Conservation (phyloP, 768 basidiomycete species). For the Lactarius indigo region DNA sequence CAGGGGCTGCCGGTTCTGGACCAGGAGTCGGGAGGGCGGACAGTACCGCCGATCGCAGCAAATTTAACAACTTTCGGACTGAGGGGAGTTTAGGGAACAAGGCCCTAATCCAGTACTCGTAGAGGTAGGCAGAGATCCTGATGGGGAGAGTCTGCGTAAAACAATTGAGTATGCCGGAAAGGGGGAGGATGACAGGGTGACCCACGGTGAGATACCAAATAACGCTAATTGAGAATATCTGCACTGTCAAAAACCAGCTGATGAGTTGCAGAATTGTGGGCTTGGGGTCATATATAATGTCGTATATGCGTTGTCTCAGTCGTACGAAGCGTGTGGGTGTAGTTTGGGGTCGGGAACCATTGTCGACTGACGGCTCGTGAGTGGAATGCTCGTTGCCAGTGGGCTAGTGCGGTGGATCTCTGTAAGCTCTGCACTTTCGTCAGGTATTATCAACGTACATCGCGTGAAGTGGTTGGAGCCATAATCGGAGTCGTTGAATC, state of each 20-base stretch:
- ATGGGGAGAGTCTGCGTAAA: conserved; percentile 8
- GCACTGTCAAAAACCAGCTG: conserved; percentile 6
- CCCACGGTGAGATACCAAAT: conserved; percentile 6
- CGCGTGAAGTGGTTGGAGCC: background rate
- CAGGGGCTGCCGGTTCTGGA: background rate
- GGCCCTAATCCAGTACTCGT: conserved; percentile 10
- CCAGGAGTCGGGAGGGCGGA: background rate
- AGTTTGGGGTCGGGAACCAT: background rate
- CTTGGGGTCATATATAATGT: background rate
- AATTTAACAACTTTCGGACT: background rate
- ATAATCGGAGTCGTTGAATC: background rate
- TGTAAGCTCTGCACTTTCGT: background rate
- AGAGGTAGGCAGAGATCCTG: background rate
- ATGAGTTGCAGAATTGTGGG: conserved; percentile 3
- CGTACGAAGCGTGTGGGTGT: background rate
- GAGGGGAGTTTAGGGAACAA: conserved; percentile 16
- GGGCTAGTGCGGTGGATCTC: background rate
- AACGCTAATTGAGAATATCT: background rate
- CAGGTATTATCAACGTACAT: background rate
- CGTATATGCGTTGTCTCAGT: background rate
- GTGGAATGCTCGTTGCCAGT: background rate
- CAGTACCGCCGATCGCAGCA: background rate
- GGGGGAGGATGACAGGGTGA: background rate
- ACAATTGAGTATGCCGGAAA: background rate
- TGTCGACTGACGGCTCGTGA: background rate